These are phyloP conservation scores for Extremus antarcticus DNA, from an alignment of 495 filamentous ascomycete species.

Conservation along the genomic window DNA sequence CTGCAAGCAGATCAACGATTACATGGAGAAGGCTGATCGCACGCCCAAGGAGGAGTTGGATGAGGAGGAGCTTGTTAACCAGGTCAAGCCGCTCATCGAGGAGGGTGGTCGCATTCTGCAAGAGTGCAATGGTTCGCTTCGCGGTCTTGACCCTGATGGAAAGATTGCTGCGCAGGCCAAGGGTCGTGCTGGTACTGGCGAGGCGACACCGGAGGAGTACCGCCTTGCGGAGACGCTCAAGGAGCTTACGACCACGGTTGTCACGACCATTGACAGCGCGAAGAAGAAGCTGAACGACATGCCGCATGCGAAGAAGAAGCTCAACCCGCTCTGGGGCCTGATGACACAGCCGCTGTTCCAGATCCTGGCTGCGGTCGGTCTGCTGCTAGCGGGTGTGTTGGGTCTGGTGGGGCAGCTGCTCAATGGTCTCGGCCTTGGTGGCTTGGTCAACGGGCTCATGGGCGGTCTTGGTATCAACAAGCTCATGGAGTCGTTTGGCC, in stretches of 20 bases:
- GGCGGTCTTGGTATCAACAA: conserved; percentile 72
- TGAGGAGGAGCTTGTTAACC: conserved; percentile 75
- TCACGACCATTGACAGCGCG: conserved; percentile 73
- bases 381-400: conserved; percentile 73
- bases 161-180: conserved; percentile 77
- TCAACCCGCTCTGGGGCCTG: conserved; percentile 79
- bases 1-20: conserved; percentile 78
- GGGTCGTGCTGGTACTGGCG: conserved; percentile 64
- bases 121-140: conserved; percentile 83
- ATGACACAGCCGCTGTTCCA: conserved; percentile 80
- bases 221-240: conserved; percentile 74
- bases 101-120: conserved; percentile 69
- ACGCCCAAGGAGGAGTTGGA: conserved; percentile 85
- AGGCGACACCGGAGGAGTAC: conserved; percentile 80
- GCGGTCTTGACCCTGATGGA: conserved; percentile 82
- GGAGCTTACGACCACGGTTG: conserved; percentile 52
- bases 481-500: conserved; percentile 61
- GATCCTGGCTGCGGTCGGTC: conserved; percentile 82
- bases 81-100: conserved; percentile 79
- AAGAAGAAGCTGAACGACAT: conserved; percentile 80
- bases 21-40: conserved; percentile 67
- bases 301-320: conserved; percentile 87
- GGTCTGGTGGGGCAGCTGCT: conserved; percentile 70
- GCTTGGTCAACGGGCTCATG: conserved; percentile 65
- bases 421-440: conserved; percentile 75